Evolutionary conservation across 179 eudicot genomes (phyloP).

Genomic region (Patellifolia procumbens): DNA sequence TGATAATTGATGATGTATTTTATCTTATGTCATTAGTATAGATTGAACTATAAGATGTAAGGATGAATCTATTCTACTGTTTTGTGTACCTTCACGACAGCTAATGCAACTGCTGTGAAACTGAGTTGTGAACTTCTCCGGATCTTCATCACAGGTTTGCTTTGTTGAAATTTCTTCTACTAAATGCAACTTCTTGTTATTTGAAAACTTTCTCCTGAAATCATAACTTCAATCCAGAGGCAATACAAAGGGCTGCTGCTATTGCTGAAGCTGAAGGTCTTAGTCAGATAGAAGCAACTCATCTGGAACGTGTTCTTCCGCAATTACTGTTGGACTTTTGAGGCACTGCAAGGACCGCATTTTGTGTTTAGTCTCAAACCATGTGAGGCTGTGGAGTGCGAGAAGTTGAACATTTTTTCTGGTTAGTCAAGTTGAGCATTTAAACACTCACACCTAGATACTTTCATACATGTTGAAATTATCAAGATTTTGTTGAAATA

Average conservation of each 20-base stretch:
- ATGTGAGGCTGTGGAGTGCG: neutral
- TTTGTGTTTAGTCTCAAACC: neutral
- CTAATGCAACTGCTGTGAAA: conserved; percentile 84
- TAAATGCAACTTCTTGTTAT: neutral
- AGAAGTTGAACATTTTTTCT: neutral
- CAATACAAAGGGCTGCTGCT: conserved; percentile 82
- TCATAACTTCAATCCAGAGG: conserved; percentile 48
- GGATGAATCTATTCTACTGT: neutral
- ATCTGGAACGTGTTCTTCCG: conserved; percentile 89
- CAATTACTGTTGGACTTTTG: conserved; percentile 82
- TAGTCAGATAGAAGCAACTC: conserved; percentile 71
- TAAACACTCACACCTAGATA: neutral
- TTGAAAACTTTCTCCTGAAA: neutral
- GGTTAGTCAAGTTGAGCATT: neutral
- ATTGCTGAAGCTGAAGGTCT: conserved; percentile 91
- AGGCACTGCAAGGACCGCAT: conserved; percentile 28
- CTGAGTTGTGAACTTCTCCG: conserved; percentile 82
- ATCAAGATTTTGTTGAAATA: neutral
- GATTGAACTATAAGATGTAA: neutral
- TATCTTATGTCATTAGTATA: neutral
- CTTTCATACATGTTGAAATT: conserved; percentile 2
- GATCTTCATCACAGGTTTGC: conserved; percentile 63
- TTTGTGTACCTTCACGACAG: conserved; percentile 39
- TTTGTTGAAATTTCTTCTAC: neutral
- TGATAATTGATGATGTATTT: conserved; percentile 5